Base-by-base conservation (phyloP, 2,329 filamentous ascomycete species). In the Talaromyces sp. region DNA sequence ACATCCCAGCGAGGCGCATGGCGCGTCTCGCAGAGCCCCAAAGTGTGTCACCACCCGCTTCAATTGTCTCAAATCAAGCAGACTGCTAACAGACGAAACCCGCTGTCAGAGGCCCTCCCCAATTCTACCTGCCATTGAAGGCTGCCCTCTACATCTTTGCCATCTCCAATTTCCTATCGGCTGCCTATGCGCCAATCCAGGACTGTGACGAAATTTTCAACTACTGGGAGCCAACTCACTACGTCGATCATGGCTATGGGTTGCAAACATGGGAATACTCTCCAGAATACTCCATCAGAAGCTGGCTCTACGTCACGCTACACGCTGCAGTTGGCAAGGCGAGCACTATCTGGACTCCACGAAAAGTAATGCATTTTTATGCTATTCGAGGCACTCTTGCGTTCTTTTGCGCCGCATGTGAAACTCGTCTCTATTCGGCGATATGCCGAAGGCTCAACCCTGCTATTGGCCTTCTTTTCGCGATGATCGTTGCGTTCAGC, bases 201-300 rank as follows among this genome's bases (percentile, higher is more conserved):
- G 95, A 99, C 76, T 99, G 95, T 73, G 95, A 99, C 70, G 95
- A 99, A 80, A 93, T 93, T 11, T 99, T 96, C 84, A 99, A 99
- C 75, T 99, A 96, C 81, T 99, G 93, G 92, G 95, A 99, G 71
- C 93, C 95, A 0, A 87, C 93, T 0, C 95, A 99, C 76, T 99
- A 97, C 76, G 84, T 99, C 30, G 89, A 87, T 62, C 92, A 97
- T 80, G 91, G 91, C 69, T 93, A 96, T 71, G 95, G 93, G 44
- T 82, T 97, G 57, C 93, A 99, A 79, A 99, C 95, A 1, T 99
- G 95, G 95, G 95, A 99, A 76, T 99, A 98, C 77, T 96, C 93
- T 0, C 95, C 95, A 5, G 88, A 93, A 62, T 98, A 90, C 77
- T 91, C 92, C 57, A 97, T 99, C 68, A 88, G 95, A 65, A 97